Percentiles rank a stretch among this genome's conserved stretches.
Conservation (phyloP, 192 early-diverging fungal species). For the Umbelopsis ramanniana region DNA sequence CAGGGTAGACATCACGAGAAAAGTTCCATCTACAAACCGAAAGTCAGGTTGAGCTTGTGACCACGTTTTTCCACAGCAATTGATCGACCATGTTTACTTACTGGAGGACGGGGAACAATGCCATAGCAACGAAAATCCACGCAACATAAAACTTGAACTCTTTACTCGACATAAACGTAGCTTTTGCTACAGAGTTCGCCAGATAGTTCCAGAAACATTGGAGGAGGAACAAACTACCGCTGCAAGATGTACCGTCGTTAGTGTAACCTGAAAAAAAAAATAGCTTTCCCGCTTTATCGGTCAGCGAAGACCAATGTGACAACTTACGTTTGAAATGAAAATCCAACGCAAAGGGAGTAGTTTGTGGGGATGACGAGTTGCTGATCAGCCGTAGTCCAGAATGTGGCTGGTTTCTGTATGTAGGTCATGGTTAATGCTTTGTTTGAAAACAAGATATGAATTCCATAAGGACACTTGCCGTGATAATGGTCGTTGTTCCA, state of each 20-base stretch:
- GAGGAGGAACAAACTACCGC: constrained; percentile 46
- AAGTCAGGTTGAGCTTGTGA: neutral
- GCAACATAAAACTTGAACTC: constrained; percentile 50
- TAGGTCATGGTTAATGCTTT: no score
- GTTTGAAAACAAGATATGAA: no score
- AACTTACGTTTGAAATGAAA: constrained; percentile 48
- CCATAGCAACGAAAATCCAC: constrained; percentile 33
- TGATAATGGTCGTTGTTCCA: neutral
- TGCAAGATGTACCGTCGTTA: constrained; percentile 9
- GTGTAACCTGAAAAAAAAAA: neutral
- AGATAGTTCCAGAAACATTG: constrained; percentile 57
- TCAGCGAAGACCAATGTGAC: neutral
- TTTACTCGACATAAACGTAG: constrained; percentile 50
- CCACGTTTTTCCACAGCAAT: neutral
- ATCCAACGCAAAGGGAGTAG: constrained; percentile 34
- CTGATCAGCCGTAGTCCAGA: constrained; percentile 29
- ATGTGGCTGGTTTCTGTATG: constrained; percentile 21
- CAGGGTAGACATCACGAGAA: constrained; percentile 29
- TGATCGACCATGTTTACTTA: neutral
- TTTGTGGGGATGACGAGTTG: neutral
- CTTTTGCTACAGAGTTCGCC: constrained; percentile 43
- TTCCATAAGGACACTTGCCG: neutral
- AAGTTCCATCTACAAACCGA: constrained; percentile 23
- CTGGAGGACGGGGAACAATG: constrained; percentile 46
- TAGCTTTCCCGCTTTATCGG: no score